phyloP scores from a whole-genome alignment of 164 flowering plant genomes.

The Aristolochia contorta region DNA sequence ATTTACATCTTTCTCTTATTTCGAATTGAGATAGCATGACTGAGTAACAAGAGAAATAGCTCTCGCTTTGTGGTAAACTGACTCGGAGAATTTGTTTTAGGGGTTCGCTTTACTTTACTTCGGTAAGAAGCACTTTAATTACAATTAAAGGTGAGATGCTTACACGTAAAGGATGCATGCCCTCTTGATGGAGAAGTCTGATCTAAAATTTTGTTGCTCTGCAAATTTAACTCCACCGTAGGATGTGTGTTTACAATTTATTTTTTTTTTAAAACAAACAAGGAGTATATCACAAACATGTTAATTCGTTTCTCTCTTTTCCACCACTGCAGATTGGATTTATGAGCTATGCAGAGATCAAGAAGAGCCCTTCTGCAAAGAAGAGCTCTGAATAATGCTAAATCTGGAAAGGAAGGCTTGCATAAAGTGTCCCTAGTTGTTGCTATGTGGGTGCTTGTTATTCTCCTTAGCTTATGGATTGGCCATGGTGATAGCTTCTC shows the following conservation, averaged over 20 bases:
- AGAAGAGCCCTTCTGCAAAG: slow-evolving; percentile 69
- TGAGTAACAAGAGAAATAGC: too few relatives aligned
- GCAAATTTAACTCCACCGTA: too few relatives aligned
- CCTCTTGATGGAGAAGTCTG: too few relatives aligned
- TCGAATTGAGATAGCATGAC: too few relatives aligned
- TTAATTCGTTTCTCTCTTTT: neutral
- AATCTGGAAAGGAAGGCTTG: slow-evolving; percentile 32
- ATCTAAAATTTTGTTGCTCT: too few relatives aligned
- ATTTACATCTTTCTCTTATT: too few relatives aligned
- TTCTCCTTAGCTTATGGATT: slow-evolving; percentile 62
- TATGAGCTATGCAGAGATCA: slow-evolving; percentile 94
- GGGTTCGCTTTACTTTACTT: neutral
- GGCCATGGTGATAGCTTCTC: slow-evolving; percentile 43
- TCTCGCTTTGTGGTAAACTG: neutral
- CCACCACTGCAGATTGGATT: slow-evolving; percentile 23
- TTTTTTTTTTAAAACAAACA: too few relatives aligned
- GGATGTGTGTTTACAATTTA: too few relatives aligned
- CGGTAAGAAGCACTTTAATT: neutral
- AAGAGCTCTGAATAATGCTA: slow-evolving; percentile 47
- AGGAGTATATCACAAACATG: too few relatives aligned
- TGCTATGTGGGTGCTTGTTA: slow-evolving; percentile 63
- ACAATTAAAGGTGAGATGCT: slow-evolving; percentile 4
- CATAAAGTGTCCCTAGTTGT: slow-evolving; percentile 52
- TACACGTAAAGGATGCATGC: slow-evolving; percentile 2
- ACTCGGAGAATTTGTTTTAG: neutral